Evolutionary conservation across 164 flowering plant species (phyloP), one percentile per base, ranked within the genome.

Genomic region (Tetracentron sinense): DNA sequence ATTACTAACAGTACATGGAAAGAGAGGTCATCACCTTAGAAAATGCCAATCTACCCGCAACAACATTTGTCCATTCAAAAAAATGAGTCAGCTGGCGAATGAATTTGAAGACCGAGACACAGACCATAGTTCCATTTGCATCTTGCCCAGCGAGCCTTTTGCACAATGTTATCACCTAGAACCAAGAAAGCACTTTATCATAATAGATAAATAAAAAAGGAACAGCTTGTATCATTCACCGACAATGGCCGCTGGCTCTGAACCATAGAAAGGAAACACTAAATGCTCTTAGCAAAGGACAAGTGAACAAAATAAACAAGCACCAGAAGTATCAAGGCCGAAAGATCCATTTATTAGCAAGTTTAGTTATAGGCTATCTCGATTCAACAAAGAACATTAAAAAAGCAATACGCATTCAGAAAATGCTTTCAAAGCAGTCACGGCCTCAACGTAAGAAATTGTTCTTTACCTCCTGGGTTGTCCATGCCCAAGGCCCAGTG

Each of bases 131-230:
- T 20, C 90, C 91, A 84, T 90, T 90, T 58, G 98, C 98, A 81
- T 94, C 98, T 82, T 90, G 97, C 44, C 98, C 98, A 0, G 95
- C 98, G 42, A 94, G 91, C 81, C 98, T 87, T 79, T 94, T 97
- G 35, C 98, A 94, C 75, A 94, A 75, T 59, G 98, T 80, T 63
- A 94, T 87, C 72, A 94, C 98, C 98, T 94, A 63, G 42, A 69
- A 69, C 21, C 65, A 69, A 57, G 15, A 60, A 54, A 4, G 15
- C 4, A 38, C 44, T 38, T 38, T 38, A 38, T 38, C 44, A 38
- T 12, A 38, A 38, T 38, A 16, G 2, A 38, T 38, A n/a, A n/a
- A n/a, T n/a, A n/a, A n/a, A n/a, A n/a, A n/a, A n/a, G n/a, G n/a
- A n/a, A n/a, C n/a, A n/a, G n/a, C n/a, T n/a, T n/a, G n/a, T n/a